Base-by-base conservation (phyloP, 2,329 filamentous ascomycete species). In the Plenodomus tracheiphilus region DNA sequence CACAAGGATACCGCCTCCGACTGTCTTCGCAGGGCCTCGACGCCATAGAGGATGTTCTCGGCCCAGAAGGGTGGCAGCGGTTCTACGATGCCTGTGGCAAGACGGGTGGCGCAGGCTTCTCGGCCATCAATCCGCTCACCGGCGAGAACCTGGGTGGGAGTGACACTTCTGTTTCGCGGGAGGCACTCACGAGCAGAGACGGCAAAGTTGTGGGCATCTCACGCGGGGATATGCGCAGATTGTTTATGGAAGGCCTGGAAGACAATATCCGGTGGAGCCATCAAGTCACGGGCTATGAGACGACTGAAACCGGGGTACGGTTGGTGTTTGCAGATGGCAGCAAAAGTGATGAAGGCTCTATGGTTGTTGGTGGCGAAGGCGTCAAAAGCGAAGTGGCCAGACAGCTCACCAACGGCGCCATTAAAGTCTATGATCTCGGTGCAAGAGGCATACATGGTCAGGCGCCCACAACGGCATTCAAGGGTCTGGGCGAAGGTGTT, bases 361-460 rank as follows among this genome's bases (percentile, higher is more conserved):
- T 87, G 75, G 71, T 86, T 9, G 64, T 87, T 9, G 84, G 77
- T 2, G 85, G 83, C 3, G 85, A 88, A 40, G 85, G 85, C 10
- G 80, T 86, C 35, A 80, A 82, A 59, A 86, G 83, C 8, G 75
- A 76, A 42, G 76, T 87, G 11, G 82, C 83, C 0, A 79, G 77
- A 57, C 84, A 87, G 68, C 70, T 86, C 3, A 84, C 81, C 0
- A 72, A 73, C 3, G 83, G 82, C 1, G 78, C 71, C 41, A 64
- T 86, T 39, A 86, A 85, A 64, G 79, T 84, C 4, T 87, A 80
- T 61, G 85, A 87, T 56, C 82, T 83, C 0, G 84, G 84, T 2
- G 81, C 84, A 0, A 70, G 84, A 40, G 83, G 84, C 1, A 86
- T 87, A 19, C 85, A 87, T 56, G 85, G 85, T 0, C 83, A 86